Evolutionary conservation across 805 yeast genomes (phyloP), one percentile per base, ranked within the genome.

Genomic region (Candida michaelii): DNA sequence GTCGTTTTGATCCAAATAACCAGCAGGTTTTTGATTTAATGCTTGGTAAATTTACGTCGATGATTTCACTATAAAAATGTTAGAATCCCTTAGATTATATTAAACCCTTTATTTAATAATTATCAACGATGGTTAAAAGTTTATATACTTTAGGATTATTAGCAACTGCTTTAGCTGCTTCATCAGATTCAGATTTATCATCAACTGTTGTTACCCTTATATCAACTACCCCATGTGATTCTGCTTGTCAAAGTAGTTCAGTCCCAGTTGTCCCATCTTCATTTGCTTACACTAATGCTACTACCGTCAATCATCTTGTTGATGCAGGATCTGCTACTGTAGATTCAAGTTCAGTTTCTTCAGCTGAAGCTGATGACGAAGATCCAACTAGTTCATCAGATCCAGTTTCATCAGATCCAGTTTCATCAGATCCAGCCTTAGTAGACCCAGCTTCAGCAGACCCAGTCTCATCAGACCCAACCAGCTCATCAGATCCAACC

Each of bases 201-300:
- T 58, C 61, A 15, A 52, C 55, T 15, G 44, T 49, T 39, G 53
- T 60, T 4, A 59, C 64, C 11, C 43, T 54, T 9, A 31, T 55
- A n/a, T 44, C 47, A n/a, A 37, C 36, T 35, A 11, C 36, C 5
- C 19, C 46, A n/a, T 43, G 47, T 39, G 32, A 25, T 13, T 25
- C n/a, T 25, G 29, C n/a, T 25, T 38, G 42, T 38, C 16, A 27
- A 12, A 23, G 36, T 15, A 34, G 49, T 10, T 25, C 36, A 18
- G 48, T 52, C 24, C 36, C 37, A 25, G 14, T 43, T 17, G 58
- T 48, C 13, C 61, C 63, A 30, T 47, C 53, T 13, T 47, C 56
- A 2, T 58, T 58, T 46, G 40, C 41, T 12, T 55, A 49, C 42
- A 31, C 52, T 23, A 56, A 58, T 39, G 34, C 53, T 10, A 19